Conservation (phyloP, 176 grass and related monocot genomes). For the Triticum turgidum region DNA sequence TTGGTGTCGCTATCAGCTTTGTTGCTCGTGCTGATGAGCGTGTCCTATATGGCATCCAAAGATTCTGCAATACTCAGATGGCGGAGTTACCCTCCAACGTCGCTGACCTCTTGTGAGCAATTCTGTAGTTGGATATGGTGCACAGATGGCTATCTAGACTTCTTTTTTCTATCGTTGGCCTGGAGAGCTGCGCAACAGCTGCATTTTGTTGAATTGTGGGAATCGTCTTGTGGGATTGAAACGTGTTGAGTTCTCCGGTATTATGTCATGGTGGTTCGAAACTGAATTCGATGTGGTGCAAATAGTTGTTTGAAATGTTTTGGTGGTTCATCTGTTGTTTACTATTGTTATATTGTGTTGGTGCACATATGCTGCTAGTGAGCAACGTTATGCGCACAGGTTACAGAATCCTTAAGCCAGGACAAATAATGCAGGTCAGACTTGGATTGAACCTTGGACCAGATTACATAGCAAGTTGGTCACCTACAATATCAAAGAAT, state of each 20-base stretch:
- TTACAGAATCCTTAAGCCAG: neutral
- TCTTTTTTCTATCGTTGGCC: neutral
- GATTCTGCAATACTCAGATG: conserved; percentile 5
- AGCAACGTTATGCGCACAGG: neutral
- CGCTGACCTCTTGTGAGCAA: neutral
- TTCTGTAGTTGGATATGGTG: neutral
- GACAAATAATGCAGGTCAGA: neutral
- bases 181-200: neutral
- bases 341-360: neutral
- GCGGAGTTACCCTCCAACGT: conserved; percentile 14
- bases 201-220: neutral
- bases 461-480: neutral
- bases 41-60: neutral
- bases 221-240: neutral
- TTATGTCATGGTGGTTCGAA: neutral
- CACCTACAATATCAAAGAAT: neutral
- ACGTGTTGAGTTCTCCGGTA: neutral
- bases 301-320: conserved; percentile 1
- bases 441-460: neutral
- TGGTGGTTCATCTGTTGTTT: neutral
- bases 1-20: neutral
- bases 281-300: neutral
- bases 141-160: neutral
- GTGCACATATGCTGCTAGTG: neutral
- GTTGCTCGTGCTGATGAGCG: neutral